Evolutionary conservation across 208 protist genomes (phyloP), one percentile per base, ranked within the genome.

Genomic region (Wallacemonas sp.): DNA sequence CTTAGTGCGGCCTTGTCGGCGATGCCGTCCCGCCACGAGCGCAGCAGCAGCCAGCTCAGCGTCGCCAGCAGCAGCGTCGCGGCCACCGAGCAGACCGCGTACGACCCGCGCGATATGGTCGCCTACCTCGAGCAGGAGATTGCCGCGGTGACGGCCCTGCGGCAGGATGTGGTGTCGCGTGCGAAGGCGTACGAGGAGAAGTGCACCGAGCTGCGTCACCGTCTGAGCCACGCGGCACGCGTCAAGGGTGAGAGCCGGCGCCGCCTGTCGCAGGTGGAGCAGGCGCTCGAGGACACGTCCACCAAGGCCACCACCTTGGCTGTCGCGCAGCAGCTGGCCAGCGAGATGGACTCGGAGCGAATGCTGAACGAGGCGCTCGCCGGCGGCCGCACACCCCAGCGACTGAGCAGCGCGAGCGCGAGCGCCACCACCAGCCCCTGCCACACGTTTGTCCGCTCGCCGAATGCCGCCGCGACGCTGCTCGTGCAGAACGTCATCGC

Each of bases 121-220:
- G 75, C 77, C 22, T 89, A 90, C 63, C 57, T 94, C 18, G 54
- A 75, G 48, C 76, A 84, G 36, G 83, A 87, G 52, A 88, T 94
- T 7, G 68, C 64, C 12, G 67, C 84, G 22, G 80, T 87, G 20
- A 81, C 90, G 66, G 41, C 46, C 22, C 62, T 92, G 57, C 84
- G 81, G 36, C 57, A 33, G 29, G 88, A 94, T n/a, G 86, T 76
- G 11, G 36, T 78, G 22, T 65, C 67, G 36, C 74, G 74, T 3
- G 83, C 72, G 11, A 77, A 76, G n/a, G 52, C 64, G n/a, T 94
- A 90, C 70, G 67, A 63, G n/a, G 48, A 67, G 28, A 79, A 67
- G n/a, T 62, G 72, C 22, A 61, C 74, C 33, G 71, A 81, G 14
- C 70, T 94, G 25, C 79, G 89, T 74, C 46, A 67, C 33, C 79